These are phyloP conservation scores for Fusarium dimerum DNA, from an alignment of 2,329 filamentous ascomycete species.

Conservation along the genomic window DNA sequence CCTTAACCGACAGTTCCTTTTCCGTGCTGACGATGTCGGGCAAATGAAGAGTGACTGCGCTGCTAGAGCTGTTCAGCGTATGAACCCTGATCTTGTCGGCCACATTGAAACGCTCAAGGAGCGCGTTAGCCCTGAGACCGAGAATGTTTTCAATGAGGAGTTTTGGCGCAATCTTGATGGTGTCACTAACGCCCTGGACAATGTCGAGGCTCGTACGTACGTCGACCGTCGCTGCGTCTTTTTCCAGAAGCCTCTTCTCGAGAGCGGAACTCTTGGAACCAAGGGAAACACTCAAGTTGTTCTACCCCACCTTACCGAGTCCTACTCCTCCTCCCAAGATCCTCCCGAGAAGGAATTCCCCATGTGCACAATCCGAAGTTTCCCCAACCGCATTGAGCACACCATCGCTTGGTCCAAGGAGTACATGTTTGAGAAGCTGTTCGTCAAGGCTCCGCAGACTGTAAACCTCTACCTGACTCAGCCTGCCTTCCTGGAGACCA, in stretches of 20 bases:
- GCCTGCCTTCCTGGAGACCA: slow-evolving; percentile 83
- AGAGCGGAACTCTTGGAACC: slow-evolving; percentile 96
- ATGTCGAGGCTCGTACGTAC: slow-evolving; percentile 94
- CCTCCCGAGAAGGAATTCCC: slow-evolving; percentile 98
- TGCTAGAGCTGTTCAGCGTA: slow-evolving; percentile 82
- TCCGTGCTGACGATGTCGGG: slow-evolving; percentile 90
- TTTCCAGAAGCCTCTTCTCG: slow-evolving; percentile 94
- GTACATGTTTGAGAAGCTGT: slow-evolving; percentile 84
- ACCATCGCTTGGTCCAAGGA: slow-evolving; percentile 98
- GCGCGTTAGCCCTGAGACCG: slow-evolving; percentile 87
- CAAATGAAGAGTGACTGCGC: slow-evolving; percentile 96
- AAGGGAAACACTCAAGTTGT: slow-evolving; percentile 99
- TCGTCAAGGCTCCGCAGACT: slow-evolving; percentile 89
- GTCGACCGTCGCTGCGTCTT: slow-evolving; percentile 96
- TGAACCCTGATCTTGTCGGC: slow-evolving; percentile 90
- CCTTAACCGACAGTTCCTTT: slow-evolving; percentile 94
- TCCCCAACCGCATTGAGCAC: slow-evolving; percentile 98
- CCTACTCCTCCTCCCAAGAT: slow-evolving; percentile 93
- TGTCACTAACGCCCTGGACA: slow-evolving; percentile 96
- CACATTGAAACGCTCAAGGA: slow-evolving; percentile 88
- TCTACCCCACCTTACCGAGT: slow-evolving; percentile 87
- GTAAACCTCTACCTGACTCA: slow-evolving; percentile 93
- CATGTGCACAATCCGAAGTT: slow-evolving; percentile 96
- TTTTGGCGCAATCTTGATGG: slow-evolving; percentile 90
- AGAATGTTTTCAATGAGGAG: slow-evolving; percentile 88